Percentiles rank a stretch among this genome's conserved stretches.
Conservation (phyloP, 352 stramenopile genomes). For the Pythium periplocum region DNA sequence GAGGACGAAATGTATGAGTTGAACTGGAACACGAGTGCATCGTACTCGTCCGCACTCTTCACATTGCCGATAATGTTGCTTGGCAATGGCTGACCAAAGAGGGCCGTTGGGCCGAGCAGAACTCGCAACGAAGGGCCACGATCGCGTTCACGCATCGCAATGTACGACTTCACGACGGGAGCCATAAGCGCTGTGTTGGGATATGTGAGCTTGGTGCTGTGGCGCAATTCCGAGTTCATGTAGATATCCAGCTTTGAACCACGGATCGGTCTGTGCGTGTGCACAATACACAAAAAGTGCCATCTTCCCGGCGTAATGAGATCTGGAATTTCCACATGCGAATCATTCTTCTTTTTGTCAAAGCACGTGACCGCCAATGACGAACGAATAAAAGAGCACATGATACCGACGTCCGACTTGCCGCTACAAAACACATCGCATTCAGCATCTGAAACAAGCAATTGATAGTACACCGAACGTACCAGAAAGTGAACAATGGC, state of each 20-base stretch:
- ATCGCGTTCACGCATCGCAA: conserved; percentile 76
- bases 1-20: conserved; percentile 40
- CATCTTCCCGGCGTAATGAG: conserved; percentile 59
- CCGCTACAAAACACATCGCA: conserved; percentile 22
- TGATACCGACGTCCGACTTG: conserved; percentile 72
- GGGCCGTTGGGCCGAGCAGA: conserved; percentile 48
- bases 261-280: conserved; percentile 81
- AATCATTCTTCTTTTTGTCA: conserved; percentile 84
- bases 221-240: conserved; percentile 63
- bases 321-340: conserved; percentile 67
- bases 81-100: conserved; percentile 29
- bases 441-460: neutral
- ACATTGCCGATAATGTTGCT: conserved; percentile 27
- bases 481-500: conserved; percentile 79
- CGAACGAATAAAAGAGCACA: conserved; percentile 70
- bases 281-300: conserved; percentile 80
- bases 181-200: conserved; percentile 73
- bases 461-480: conserved; percentile 1
- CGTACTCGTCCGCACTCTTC: conserved; percentile 35
- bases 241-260: conserved; percentile 82
- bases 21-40: conserved; percentile 39
- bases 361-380: conserved; percentile 78
- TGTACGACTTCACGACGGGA: conserved; percentile 70
- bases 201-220: conserved; percentile 73
- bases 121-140: conserved; percentile 49